Conservation (phyloP, 2,329 filamentous ascomycete genomes). For the Remersonia thermophila region DNA sequence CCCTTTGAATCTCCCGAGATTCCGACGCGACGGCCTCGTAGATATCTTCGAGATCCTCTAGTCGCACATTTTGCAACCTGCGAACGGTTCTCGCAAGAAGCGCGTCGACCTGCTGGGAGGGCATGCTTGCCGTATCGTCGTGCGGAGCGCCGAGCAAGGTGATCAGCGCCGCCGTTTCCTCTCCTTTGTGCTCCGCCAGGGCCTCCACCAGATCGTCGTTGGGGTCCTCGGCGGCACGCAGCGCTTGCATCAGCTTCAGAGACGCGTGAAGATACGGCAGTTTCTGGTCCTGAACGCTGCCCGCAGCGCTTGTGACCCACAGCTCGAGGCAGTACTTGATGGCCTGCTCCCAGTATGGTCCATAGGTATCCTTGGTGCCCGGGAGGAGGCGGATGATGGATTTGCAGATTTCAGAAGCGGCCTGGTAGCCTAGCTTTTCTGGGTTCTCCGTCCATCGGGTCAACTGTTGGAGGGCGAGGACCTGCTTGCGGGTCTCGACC, state of each 20-base stretch:
- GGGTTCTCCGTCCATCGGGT: constrained; percentile 54
- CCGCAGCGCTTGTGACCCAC: constrained; percentile 37
- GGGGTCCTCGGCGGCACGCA: constrained; percentile 55
- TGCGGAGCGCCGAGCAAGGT: constrained; percentile 46
- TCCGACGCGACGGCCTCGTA: constrained; percentile 67
- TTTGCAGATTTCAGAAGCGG: constrained; percentile 42
- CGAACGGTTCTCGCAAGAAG: constrained; percentile 58
- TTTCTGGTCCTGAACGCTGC: constrained; percentile 31
- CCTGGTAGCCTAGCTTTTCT: constrained; percentile 29
- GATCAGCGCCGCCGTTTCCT: constrained; percentile 46
- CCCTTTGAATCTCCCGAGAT: constrained; percentile 63
- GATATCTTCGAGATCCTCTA: constrained; percentile 54
- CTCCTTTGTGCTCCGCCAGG: constrained; percentile 46
- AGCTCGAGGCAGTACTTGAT: constrained; percentile 46
- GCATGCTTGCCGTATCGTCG: constrained; percentile 38
- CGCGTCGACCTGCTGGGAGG: constrained; percentile 62
- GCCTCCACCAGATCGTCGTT: constrained; percentile 81
- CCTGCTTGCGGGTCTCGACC: constrained; percentile 54
- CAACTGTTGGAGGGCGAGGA: constrained; percentile 74
- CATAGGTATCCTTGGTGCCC: constrained; percentile 70
- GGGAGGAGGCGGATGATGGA: constrained; percentile 53
- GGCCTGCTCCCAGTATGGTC: constrained; percentile 67
- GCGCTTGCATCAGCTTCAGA: constrained; percentile 52
- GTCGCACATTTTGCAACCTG: constrained; percentile 47
- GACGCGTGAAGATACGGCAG: constrained; percentile 59